These are phyloP conservation scores for Colletotrichum camelliae DNA, from an alignment of 2,329 filamentous ascomycete species.

Conservation along the genomic window DNA sequence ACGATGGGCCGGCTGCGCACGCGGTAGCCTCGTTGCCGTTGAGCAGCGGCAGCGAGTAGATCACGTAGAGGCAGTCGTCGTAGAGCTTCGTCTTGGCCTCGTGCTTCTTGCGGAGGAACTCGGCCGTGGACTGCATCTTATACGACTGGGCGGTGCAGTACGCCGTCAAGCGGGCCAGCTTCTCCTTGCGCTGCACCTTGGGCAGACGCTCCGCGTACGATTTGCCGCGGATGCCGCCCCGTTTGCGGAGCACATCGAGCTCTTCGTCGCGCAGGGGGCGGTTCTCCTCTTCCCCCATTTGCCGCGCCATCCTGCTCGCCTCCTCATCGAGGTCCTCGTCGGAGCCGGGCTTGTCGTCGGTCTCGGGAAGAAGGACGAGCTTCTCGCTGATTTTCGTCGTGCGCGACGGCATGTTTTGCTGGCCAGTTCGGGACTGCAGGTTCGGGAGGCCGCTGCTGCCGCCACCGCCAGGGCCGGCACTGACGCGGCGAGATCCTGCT, in stretches of 20 bases:
- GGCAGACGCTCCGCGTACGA: constrained; percentile 93
- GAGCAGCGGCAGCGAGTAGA: constrained; percentile 90
- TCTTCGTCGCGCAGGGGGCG: constrained; percentile 72
- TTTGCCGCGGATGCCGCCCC: constrained; percentile 73
- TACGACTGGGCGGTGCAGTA: constrained; percentile 96
- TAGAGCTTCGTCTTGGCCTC: constrained; percentile 94
- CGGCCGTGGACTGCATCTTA: constrained; percentile 85
- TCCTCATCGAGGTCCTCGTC: constrained; percentile 61
- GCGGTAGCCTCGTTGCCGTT: constrained; percentile 84
- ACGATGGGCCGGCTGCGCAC: constrained; percentile 89
- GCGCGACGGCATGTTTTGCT: constrained; percentile 75
- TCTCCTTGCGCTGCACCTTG: constrained; percentile 85
- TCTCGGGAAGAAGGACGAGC: constrained; percentile 91
- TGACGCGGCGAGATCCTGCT: constrained; percentile 8
- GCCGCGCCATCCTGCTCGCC: constrained; percentile 36
- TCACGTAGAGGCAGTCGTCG: constrained; percentile 95
- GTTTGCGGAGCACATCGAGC: constrained; percentile 65
- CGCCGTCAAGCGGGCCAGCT: constrained; percentile 87
- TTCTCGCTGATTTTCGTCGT: constrained; percentile 97
- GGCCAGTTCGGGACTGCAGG: constrained; percentile 50
- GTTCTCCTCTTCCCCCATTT: constrained; percentile 62
- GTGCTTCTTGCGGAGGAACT: constrained; percentile 87
- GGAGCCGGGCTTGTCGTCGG: constrained; percentile 59
- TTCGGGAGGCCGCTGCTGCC: constrained; percentile 24
- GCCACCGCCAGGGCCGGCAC: constrained; percentile 24